Base-by-base conservation (phyloP, 257 asterid species). In the Solanum bulbocastanum region DNA sequence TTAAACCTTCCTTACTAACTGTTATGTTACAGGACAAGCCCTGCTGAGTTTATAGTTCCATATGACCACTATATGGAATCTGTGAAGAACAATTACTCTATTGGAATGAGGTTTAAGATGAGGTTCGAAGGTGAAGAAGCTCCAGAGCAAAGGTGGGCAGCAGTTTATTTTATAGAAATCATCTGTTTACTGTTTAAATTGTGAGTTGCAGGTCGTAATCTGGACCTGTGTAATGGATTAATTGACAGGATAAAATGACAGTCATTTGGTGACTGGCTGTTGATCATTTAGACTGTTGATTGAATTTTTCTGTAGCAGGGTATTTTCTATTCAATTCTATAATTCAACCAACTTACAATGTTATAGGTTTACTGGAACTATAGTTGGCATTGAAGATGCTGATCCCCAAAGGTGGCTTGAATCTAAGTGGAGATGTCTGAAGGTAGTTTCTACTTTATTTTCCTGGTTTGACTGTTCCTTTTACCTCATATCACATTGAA, bases 71-170 rank as follows among this genome's bases (percentile, higher is more conserved):
- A 94, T 91, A 91, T 91, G 93, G 99, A 97, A 87, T 93, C 98
- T 76, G 87, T 92, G 37, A 96, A 94, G 89, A 93, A 90, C 89
- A 94, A 90, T 88, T 97, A 95, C 85, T 92, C 99, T 1, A 94
- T 97, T 81, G 99, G 98, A 74, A 97, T 95, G 99, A 91, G 99
- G 93, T 97, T 97, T 76, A 97, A 95, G 89, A 97, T 97, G 99
- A 92, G 98, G 90, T 97, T 97, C 14, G 99, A 97, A 96, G 99
- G 99, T 86, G 99, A 97, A 93, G 99, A 97, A 92, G 96, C 99
- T 81, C 99, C 98, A 42, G 99, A 97, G 90, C 99, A 95, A 93
- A 94, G 99, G 99, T 96, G 91, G 83, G 71, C 66, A 72, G 60
- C 60, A 56, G 20, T 86, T 86, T 83, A 49, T 8, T 83, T 83